Evolutionary conservation across 257 asterid species (phyloP), one percentile per base, ranked within the genome.

Genomic region (Petrea volubilis): DNA sequence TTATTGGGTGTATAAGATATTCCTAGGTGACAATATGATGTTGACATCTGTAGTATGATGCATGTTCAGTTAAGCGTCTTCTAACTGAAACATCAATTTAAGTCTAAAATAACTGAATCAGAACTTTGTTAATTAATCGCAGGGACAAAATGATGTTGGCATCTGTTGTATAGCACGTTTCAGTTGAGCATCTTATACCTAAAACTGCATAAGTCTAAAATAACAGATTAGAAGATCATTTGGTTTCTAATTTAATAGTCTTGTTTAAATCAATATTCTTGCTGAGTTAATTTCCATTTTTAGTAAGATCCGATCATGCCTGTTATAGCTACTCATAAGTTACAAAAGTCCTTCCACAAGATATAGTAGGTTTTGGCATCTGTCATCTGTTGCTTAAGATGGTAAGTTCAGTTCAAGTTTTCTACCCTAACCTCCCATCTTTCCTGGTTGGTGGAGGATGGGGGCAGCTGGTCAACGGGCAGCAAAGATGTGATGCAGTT

Each of bases 401-500:
- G 8, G 49, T 7, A 23, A 31, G 38, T 40, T 31, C 0, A 21
- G 7, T 21, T 46, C 23, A 36, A 49, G 50, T 20, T 59, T 59
- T 57, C 33, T 24, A 24, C 28, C 51, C 13, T 34, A 21, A 43
- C 1, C 60, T 44, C 29, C 24, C 52, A 8, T 20, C 28, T 47
- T 71, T 33, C 40, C 60, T 33, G 21, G 60, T 43, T 23, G 25
- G 68, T 28, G 68, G 24, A 58, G 67, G 33, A 58, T 27, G 58
- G 66, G 9, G 1, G 23, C 65, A n/a, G 65, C 7, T n/a, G 59
- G 24, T 36, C 41, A 23, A 17, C 12, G 36, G 38, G 36, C 52
- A 67, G 40, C 7, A 20, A 66, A 14, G 61, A 31, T 50, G 24
- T 18, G 62, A 31, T 20, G 64, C 25, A 36, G 64, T 55, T 25